These are phyloP conservation scores for Hortiboletus flavorubellus DNA, from an alignment of 768 basidiomycete species.

Conservation along the genomic window DNA sequence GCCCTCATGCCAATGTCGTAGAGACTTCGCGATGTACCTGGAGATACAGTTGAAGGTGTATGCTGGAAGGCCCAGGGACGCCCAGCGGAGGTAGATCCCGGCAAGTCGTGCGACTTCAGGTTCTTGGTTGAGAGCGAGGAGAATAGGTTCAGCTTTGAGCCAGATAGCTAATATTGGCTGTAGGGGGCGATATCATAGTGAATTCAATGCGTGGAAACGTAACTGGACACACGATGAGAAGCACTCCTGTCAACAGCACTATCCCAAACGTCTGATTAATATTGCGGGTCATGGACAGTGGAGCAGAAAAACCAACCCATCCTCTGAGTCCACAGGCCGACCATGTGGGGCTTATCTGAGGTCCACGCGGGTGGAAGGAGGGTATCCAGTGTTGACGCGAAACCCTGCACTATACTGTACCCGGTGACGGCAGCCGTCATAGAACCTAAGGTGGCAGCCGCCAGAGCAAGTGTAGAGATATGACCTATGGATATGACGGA, in stretches of 20 bases:
- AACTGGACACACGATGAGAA: slow-evolving; percentile 52
- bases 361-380: slow-evolving; percentile 96
- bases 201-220: not conserved
- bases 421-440: slow-evolving; percentile 64
- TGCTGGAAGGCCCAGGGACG: slow-evolving; percentile 77
- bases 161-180: slow-evolving; percentile 66
- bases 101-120: slow-evolving; percentile 81
- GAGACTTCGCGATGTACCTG: slow-evolving; percentile 32
- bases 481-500: slow-evolving; percentile 90
- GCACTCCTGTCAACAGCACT: slow-evolving; percentile 61
- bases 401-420: slow-evolving; percentile 73
- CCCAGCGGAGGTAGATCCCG: slow-evolving; percentile 69
- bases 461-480: slow-evolving; percentile 83
- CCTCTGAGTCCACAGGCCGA: slow-evolving; percentile 88
- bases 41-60: slow-evolving; percentile 57
- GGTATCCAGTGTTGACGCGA: slow-evolving; percentile 85
- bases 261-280: slow-evolving; percentile 6
- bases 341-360: slow-evolving; percentile 73
- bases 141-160: slow-evolving; percentile 77
- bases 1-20: not conserved
- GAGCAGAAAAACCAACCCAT: slow-evolving; percentile 54
- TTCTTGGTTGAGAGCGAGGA: slow-evolving; percentile 75
- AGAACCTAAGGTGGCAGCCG: slow-evolving; percentile 71
- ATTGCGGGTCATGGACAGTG: not conserved
- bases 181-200: not conserved